Base-by-base conservation (phyloP, 352 stramenopile species). In the Phytopythium kandeliae region DNA sequence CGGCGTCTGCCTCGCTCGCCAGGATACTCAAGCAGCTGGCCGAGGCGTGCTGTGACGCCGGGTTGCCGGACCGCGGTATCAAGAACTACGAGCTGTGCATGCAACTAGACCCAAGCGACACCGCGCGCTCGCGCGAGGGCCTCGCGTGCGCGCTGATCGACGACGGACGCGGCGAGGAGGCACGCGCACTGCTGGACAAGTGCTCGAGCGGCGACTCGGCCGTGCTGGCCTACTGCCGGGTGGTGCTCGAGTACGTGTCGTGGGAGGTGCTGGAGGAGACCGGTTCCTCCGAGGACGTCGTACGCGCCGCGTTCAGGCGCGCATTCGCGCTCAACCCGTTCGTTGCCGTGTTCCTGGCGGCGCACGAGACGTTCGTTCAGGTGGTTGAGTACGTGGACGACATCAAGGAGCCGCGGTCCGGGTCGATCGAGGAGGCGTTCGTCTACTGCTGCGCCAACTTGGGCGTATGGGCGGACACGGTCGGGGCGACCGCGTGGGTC, bases 221-320 rank as follows among this genome's bases (percentile, higher is more conserved):
- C 1, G 69, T 94, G 50, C 58, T 94, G 6, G 84, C 83, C 25
- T 94, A 92, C 55, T 92, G 81, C 48, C 78, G 74, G 28, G 82
- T 92, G 42, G 81, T 94, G 30, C 69, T 94, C 34, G 84, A 94
- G 56, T 94, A 94, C 63, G 80, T 94, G 35, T 91, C 78, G 21
- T 94, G 84, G 84, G 84, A 94, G 55, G 84, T 94, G 45, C 65
- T 94, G 21, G 84, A 94, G 54, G 84, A 94, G 49, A 61, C 75
- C 22, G 80, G 78, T 3, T 91, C 84, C 9, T 90, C 77, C 1
- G 81, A 92, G 57, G 69, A 88, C 26, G 61, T 91, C 21, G 81
- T 94, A 30, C 81, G 72, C 30, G 74, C 69, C 24, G 81, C 81
- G 15, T 86, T 94, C 47, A 48, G 58, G 16, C 81, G 78, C 48